Evolutionary conservation across 2,329 filamentous ascomycete species (phyloP).

Genomic region (Beauveria sp.): DNA sequence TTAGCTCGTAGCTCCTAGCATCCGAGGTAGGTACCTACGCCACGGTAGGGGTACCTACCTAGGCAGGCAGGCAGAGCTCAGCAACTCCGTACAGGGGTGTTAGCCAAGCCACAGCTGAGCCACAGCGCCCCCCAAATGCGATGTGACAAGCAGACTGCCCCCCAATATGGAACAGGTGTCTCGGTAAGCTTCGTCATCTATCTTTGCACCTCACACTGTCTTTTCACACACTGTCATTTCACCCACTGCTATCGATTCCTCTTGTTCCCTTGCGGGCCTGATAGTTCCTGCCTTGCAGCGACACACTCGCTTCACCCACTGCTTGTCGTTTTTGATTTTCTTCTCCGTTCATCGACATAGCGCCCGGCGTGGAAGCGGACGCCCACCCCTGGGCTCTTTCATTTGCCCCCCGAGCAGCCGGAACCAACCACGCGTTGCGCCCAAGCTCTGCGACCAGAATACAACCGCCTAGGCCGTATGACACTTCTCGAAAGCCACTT

Average conservation of each 20-base stretch:
- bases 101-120: slow-evolving; percentile 7
- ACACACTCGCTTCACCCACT: neutral
- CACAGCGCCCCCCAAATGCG: neutral
- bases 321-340: neutral
- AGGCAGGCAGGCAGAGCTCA: neutral
- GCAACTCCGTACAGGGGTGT: neutral
- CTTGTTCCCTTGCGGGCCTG: neutral
- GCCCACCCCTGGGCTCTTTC: neutral
- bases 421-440: neutral
- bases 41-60: neutral
- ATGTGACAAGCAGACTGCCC: neutral
- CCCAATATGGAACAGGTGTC: slow-evolving; percentile 5
- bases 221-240: neutral
- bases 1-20: no score
- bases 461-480: neutral
- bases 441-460: neutral
- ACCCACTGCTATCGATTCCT: neutral
- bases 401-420: neutral
- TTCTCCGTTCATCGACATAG: neutral
- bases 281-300: neutral
- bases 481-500: neutral
- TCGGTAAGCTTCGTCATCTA: slow-evolving; percentile 11
- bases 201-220: neutral
- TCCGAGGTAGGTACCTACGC: no score
- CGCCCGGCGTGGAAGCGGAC: neutral